A percentile compares a stretch with the other conserved stretches of the same genome.
These are phyloP conservation scores for Talaromyces sp. DNA, from an alignment of 2,329 filamentous ascomycete species.

Conservation along the genomic window DNA sequence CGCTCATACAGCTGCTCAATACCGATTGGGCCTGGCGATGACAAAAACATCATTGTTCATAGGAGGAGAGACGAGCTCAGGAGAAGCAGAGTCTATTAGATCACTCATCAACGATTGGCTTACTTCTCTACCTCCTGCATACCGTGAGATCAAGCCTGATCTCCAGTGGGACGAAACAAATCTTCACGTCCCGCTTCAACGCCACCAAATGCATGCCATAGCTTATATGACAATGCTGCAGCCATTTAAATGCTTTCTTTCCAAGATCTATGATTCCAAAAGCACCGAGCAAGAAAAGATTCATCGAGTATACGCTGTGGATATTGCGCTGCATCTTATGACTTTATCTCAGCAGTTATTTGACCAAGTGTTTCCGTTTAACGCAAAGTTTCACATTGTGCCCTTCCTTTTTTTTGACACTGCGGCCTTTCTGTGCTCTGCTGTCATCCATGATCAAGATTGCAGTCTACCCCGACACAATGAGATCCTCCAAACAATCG, in stretches of 20 bases:
- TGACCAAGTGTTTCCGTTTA: conserved; percentile 43
- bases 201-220: conserved; percentile 50
- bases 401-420: conserved; percentile 58
- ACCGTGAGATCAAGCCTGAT: conserved; percentile 46
- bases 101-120: conserved; percentile 49
- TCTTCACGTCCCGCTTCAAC: conserved; percentile 51
- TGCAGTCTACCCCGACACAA: conserved; percentile 45
- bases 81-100: conserved; percentile 32
- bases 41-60: conserved; percentile 21
- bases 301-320: conserved; percentile 48
- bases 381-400: conserved; percentile 55
- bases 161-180: conserved; percentile 44
- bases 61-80: conserved; percentile 10
- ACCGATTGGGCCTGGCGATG: conserved; percentile 39
- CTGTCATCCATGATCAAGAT: conserved; percentile 55
- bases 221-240: conserved; percentile 51
- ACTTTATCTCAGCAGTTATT: conserved; percentile 46
- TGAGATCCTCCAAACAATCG: conserved; percentile 46
- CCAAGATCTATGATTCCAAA: conserved; percentile 31
- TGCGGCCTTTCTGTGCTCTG: conserved; percentile 54
- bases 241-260: conserved; percentile 52
- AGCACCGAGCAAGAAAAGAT: conserved; percentile 38
- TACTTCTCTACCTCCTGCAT: conserved; percentile 46
- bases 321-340: conserved; percentile 50
- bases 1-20: conserved; percentile 47